Evolutionary conservation across 495 filamentous ascomycete species (phyloP).

Genomic region (Penicillium steckii): DNA sequence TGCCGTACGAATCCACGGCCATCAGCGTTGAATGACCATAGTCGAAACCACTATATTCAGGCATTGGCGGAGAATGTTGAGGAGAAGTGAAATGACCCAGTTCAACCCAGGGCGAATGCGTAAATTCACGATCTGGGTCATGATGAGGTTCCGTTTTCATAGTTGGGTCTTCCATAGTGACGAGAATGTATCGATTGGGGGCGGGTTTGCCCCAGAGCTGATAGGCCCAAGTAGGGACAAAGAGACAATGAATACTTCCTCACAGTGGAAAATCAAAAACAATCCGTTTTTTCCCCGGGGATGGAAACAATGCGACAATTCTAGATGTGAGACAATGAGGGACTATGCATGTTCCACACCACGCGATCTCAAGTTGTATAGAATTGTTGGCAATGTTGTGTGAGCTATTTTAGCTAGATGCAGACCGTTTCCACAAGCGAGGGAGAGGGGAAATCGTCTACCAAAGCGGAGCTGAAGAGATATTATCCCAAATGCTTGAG

Average conservation of each 20-base stretch:
- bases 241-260: constrained; percentile 5
- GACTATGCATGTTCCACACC: constrained; percentile 37
- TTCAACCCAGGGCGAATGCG: constrained; percentile 53
- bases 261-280: constrained; percentile 1
- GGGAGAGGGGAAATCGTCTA: not conserved
- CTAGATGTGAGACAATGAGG: constrained; percentile 31
- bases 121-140: constrained; percentile 46
- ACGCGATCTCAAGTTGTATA: constrained; percentile 15
- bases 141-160: constrained; percentile 49
- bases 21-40: constrained; percentile 37
- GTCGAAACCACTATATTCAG: constrained; percentile 42
- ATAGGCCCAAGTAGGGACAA: constrained; percentile 15
- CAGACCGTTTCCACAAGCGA: not conserved
- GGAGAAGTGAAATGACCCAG: constrained; percentile 44
- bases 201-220: not conserved
- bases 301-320: constrained; percentile 26
- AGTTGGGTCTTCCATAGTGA: constrained; percentile 20
- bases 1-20: constrained; percentile 42
- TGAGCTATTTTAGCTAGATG: not conserved
- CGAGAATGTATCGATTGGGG: constrained; percentile 3
- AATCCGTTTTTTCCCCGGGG: constrained; percentile 1
- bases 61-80: constrained; percentile 45
- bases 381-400: constrained; percentile 4
- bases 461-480: not conserved
- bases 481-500: not conserved